Base-by-base conservation (phyloP, 1,139 yeast species). In the Hyphopichia fennica region DNA sequence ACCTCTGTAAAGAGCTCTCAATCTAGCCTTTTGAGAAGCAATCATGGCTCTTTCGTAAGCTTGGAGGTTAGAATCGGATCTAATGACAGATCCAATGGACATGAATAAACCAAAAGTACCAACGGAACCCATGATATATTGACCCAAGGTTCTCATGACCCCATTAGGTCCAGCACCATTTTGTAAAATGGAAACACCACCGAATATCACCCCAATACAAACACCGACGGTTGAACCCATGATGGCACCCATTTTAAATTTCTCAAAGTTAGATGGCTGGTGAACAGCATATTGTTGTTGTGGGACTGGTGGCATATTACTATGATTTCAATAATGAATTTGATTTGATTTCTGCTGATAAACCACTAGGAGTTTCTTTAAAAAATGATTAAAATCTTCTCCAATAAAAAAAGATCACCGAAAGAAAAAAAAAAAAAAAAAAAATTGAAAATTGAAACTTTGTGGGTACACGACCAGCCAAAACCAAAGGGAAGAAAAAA, bases 151-250 rank as follows among this genome's bases (percentile, higher is more conserved):
- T 70, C 96, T 84, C 84, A 93, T 86, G 46, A 89, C 89, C 43
- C 99, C 99, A 58, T 89, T 87, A 41, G 99, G 98, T n/a, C 99
- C 99, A 15, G 96, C 91, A 14, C 99, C 99, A 52, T 87, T 84
- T 46, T 91, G 95, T 55, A 89, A 69, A 49, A 95, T 87, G 46
- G 97, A 86, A 58, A 88, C 84, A 22, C 96, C 96, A 48, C 98
- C 98, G 62, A 93, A 93, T 53, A 93, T 72, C 41, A 93, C 87
- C 46, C 99, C 99, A 36, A 93, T 91, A 60, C 95, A 95, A 16
- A 91, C 95, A 46, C 99, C 99, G 27, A 90, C 97, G 20, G 96
- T 84, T 38, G 93, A 73, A 44, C 99, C 99, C 98, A 93, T 95
- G 70, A 91, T 72, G 49, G 91, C 85, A 43, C 99, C 99, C 98